Percentiles rank a stretch among this genome's conserved stretches.
phyloP scores from a whole-genome alignment of 75 land plant species.

The Chamaecyparis obtusa region DNA sequence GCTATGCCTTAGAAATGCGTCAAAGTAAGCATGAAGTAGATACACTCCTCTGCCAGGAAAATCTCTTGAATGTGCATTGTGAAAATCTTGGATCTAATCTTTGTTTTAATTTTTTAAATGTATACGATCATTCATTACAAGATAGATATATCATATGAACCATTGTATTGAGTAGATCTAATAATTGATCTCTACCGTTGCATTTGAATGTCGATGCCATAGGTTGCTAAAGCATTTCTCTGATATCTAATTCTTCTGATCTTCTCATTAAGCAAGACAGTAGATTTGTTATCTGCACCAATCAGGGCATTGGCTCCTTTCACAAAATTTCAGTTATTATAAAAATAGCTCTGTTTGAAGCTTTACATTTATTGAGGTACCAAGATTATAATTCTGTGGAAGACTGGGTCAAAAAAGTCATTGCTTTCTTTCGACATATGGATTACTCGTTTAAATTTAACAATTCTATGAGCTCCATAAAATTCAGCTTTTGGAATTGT shows the following conservation, averaged over 20 bases:
- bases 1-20: too few species aligned
- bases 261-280: not conserved
- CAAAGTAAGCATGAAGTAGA: not conserved
- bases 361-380: not conserved
- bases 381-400: not conserved
- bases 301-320: not conserved
- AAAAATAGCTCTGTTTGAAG: not conserved
- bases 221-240: not conserved
- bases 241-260: not conserved
- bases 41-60: not conserved
- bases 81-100: not conserved
- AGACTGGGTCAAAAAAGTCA: not conserved
- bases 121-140: not conserved
- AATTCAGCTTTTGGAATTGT: not conserved
- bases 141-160: not conserved
- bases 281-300: too few species aligned
- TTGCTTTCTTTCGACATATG: not conserved
- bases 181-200: not conserved
- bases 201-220: not conserved
- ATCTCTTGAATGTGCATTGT: not conserved
- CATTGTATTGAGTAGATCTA: not conserved
- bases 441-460: not conserved
- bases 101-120: not conserved
- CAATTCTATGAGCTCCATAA: not conserved
- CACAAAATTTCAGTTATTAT: not conserved